A percentile compares a stretch with the other conserved stretches of the same genome.
phyloP scores from a whole-genome alignment of 1,284 basidiomycete genomes.

The Apiotrichum akiyoshidainum region DNA sequence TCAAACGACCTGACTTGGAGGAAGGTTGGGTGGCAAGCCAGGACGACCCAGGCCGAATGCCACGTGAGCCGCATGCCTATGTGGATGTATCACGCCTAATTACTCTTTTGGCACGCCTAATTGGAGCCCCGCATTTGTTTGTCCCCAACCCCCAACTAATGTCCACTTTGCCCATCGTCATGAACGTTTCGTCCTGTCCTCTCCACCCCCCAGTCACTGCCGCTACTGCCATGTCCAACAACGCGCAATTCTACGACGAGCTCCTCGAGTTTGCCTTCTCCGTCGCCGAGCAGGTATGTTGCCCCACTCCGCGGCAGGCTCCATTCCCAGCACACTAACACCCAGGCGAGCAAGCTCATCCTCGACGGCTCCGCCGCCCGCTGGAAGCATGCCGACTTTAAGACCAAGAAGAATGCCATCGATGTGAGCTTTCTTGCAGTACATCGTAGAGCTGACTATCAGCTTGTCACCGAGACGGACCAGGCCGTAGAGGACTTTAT shows the following conservation, averaged over 20 bases:
- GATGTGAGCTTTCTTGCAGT: conserved; percentile 54
- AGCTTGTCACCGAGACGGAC: conserved; percentile 90
- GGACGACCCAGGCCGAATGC: not conserved
- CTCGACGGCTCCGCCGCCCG: conserved; percentile 31
- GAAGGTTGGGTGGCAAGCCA: too few relatives aligned
- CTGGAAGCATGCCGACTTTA: conserved; percentile 25
- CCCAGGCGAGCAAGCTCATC: conserved; percentile 23
- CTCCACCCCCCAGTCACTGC: not conserved
- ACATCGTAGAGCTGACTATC: not conserved
- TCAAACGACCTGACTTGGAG: too few relatives aligned
- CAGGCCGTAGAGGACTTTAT: conserved; percentile 86
- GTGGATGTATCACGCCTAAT: too few relatives aligned
- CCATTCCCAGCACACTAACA: not conserved
- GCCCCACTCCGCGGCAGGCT: too few relatives aligned
- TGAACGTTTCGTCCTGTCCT: not conserved
- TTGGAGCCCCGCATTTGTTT: not conserved
- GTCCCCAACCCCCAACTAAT: too few relatives aligned
- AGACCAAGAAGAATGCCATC: conserved; percentile 50
- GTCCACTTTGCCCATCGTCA: not conserved
- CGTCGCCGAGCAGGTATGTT: conserved; percentile 25
- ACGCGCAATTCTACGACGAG: conserved; percentile 21
- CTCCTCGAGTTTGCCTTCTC: conserved; percentile 27
- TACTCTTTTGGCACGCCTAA: not conserved
- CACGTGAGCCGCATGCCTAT: not conserved
- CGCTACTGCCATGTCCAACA: not conserved